These are phyloP conservation scores for Euryodendron excelsum DNA, from an alignment of 148 eudicot genomes.

Conservation along the genomic window DNA sequence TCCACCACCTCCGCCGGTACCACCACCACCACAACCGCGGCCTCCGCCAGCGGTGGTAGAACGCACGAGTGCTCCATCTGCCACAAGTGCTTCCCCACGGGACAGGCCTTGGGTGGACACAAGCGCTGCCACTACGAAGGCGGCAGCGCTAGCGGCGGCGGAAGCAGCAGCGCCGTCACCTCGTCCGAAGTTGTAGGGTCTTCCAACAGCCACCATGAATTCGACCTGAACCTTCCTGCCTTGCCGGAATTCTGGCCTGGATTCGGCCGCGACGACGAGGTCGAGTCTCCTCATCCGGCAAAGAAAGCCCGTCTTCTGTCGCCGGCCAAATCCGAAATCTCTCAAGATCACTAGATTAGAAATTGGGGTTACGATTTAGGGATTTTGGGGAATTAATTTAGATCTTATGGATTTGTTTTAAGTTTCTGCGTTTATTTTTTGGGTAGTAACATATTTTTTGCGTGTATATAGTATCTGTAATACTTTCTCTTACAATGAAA, in stretches of 20 bases:
- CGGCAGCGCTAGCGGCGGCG: slow-evolving; percentile 23
- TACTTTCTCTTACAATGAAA: neutral
- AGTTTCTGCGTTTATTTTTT: neutral
- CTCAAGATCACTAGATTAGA: neutral
- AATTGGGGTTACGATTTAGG: neutral
- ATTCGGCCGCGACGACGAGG: slow-evolving; percentile 63
- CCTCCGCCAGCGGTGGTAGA: slow-evolving; percentile 29
- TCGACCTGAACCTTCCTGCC: slow-evolving; percentile 84
- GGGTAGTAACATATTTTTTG: neutral
- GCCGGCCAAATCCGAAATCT: neutral
- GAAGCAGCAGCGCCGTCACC: slow-evolving; percentile 33
- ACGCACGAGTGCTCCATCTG: slow-evolving; percentile 66
- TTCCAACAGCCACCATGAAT: slow-evolving; percentile 45
- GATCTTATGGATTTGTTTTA: neutral
- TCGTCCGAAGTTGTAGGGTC: slow-evolving; percentile 88
- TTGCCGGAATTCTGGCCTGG: slow-evolving; percentile 54
- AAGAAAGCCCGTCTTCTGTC: slow-evolving; percentile 55
- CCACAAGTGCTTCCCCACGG: slow-evolving; percentile 46
- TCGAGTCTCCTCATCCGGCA: slow-evolving; percentile 85
- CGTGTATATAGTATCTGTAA: slow-evolving; percentile 6
- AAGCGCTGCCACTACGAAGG: slow-evolving; percentile 63
- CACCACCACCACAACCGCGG: slow-evolving; percentile 7
- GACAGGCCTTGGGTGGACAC: slow-evolving; percentile 63
- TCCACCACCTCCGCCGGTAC: slow-evolving; percentile 21
- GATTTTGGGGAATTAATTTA: neutral